A percentile compares a stretch with the other conserved stretches of the same genome.
Conservation (phyloP, 2,329 filamentous ascomycete genomes). For the Dactylella cylindrospora region DNA sequence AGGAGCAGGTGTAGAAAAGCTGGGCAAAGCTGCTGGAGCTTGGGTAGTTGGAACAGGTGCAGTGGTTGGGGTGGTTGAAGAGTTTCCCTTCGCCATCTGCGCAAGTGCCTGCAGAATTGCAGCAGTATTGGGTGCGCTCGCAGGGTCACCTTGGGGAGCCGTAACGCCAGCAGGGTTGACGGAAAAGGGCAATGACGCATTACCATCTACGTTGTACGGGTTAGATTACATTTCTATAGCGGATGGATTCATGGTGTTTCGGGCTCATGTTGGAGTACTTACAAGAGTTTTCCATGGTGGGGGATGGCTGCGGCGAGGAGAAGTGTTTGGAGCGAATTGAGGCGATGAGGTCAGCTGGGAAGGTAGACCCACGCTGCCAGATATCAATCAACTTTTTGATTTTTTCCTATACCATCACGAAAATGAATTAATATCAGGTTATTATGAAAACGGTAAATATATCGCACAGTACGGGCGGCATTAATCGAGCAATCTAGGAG, state of each 20-base stretch:
- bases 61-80: slow-evolving; percentile 54
- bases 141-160: slow-evolving; percentile 49
- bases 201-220: slow-evolving; percentile 3
- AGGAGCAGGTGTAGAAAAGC: slow-evolving; percentile 50
- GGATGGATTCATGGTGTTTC: not conserved
- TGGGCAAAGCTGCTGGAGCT: slow-evolving; percentile 21
- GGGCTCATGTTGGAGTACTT: slow-evolving; percentile 7
- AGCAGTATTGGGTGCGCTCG: slow-evolving; percentile 59
- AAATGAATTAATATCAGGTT: slow-evolving; percentile 51
- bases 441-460: no score
- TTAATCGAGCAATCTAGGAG: not conserved
- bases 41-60: slow-evolving; percentile 39
- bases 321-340: slow-evolving; percentile 42
- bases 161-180: slow-evolving; percentile 51
- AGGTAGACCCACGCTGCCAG: slow-evolving; percentile 94
- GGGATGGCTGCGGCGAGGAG: slow-evolving; percentile 29
- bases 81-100: slow-evolving; percentile 75
- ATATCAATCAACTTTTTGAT: slow-evolving; percentile 94
- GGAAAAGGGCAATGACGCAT: slow-evolving; percentile 25
- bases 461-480: no score
- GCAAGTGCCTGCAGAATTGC: slow-evolving; percentile 76
- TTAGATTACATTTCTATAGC: slow-evolving; percentile 1
- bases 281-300: slow-evolving; percentile 34
- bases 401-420: slow-evolving; percentile 72
- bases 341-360: slow-evolving; percentile 75